Percentiles rank a stretch among this genome's conserved stretches.
phyloP scores from a whole-genome alignment of 1,284 basidiomycete species.

The Anthracocystis panici-leucophaei region DNA sequence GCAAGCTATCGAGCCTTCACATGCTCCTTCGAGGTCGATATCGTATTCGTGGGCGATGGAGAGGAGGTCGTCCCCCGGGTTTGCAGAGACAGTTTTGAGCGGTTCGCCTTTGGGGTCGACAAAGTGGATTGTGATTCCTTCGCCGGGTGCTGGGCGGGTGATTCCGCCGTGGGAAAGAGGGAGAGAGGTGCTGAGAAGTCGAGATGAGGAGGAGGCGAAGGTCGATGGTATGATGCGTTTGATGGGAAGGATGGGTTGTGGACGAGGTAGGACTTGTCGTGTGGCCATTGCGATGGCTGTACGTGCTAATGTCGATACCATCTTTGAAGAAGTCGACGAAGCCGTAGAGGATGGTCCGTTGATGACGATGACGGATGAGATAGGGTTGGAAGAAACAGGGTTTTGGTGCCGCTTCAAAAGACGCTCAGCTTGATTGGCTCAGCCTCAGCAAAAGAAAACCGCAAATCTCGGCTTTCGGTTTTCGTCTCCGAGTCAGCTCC shows the following conservation, averaged over 20 bases:
- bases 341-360: not conserved
- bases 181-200: slow-evolving; percentile 13
- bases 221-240: not conserved
- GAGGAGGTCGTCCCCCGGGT: slow-evolving; percentile 92
- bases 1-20: slow-evolving; percentile 95
- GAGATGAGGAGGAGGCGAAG: not conserved
- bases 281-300: not conserved
- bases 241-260: not conserved
- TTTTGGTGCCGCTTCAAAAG: not conserved
- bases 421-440: slow-evolving; percentile 13
- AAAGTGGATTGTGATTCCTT: slow-evolving; percentile 85
- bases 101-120: slow-evolving; percentile 85
- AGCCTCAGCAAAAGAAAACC: not conserved
- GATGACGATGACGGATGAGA: not conserved
- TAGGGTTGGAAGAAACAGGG: not conserved
- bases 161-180: slow-evolving; percentile 72
- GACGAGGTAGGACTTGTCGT: not conserved
- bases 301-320: slow-evolving; percentile 8
- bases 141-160: slow-evolving; percentile 75
- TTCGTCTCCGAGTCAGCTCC: not conserved
- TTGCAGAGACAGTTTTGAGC: slow-evolving; percentile 89
- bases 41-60: slow-evolving; percentile 94
- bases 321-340: not conserved
- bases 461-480: slow-evolving; percentile 12
- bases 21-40: slow-evolving; percentile 94